Evolutionary conservation across 1,139 yeast genomes (phyloP).

Genomic region (Pichia sp.): DNA sequence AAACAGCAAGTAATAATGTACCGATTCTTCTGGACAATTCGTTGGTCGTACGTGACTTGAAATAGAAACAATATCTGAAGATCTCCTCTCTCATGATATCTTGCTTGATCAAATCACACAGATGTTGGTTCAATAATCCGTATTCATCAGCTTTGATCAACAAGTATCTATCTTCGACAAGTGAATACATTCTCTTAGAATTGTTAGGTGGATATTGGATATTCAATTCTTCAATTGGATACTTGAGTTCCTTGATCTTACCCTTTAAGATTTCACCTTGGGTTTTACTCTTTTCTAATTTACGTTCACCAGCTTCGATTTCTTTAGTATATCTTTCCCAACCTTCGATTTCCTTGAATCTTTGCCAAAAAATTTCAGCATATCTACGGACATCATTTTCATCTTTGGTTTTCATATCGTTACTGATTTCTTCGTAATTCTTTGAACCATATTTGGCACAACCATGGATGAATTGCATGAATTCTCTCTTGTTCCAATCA

Average conservation of each 20-base stretch:
- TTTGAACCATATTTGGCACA: constrained; percentile 79
- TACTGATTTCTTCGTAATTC: constrained; percentile 57
- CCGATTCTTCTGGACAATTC: constrained; percentile 82
- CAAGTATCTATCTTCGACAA: constrained; percentile 82
- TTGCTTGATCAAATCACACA: constrained; percentile 75
- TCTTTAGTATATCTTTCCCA: constrained; percentile 82
- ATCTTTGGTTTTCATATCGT: constrained; percentile 66
- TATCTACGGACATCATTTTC: constrained; percentile 69
- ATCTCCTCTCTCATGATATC: constrained; percentile 71
- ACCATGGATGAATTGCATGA: constrained; percentile 79
- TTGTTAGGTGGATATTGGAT: constrained; percentile 92
- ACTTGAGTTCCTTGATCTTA: constrained; percentile 61
- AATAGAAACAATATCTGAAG: constrained; percentile 88
- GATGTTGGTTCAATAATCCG: constrained; percentile 69
- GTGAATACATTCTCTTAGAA: constrained; percentile 81
- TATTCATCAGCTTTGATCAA: constrained; percentile 69
- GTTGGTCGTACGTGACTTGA: constrained; percentile 78
- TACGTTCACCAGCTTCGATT: constrained; percentile 87
- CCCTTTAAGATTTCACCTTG: constrained; percentile 66
- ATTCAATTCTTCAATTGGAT: constrained; percentile 73
- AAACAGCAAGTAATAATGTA: constrained; percentile 73
- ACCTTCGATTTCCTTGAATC: constrained; percentile 75
- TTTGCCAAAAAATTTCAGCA: constrained; percentile 70
- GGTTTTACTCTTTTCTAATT: constrained; percentile 55
- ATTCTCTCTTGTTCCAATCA: constrained; percentile 86